phyloP scores from a whole-genome alignment of 176 grass and related monocot species.

The Musa beccarii region DNA sequence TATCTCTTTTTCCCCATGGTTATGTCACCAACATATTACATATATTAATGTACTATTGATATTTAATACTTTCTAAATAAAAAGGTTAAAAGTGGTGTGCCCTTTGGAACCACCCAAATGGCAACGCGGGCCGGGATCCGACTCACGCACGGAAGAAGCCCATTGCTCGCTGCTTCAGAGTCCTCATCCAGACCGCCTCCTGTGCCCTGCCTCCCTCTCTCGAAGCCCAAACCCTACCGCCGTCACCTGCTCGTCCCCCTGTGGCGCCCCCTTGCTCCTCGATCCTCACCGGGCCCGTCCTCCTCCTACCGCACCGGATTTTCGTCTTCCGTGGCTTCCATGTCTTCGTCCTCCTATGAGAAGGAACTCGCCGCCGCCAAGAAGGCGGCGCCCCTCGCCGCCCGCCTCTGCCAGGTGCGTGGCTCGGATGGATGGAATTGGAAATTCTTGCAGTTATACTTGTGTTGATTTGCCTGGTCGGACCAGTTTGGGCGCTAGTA shows the following conservation, averaged over 20 bases:
- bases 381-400: conserved; percentile 75
- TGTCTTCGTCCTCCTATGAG: conserved; percentile 35
- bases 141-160: not conserved
- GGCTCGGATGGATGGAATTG: not conserved
- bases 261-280: not conserved
- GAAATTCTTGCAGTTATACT: too few relatives aligned
- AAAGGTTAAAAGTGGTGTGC: too few relatives aligned
- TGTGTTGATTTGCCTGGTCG: too few relatives aligned
- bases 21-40: too few relatives aligned
- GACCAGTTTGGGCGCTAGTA: not conserved
- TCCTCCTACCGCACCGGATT: not conserved
- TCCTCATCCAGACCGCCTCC: not conserved
- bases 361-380: conserved; percentile 84
- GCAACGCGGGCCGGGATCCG: not conserved
- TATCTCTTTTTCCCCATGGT: too few relatives aligned
- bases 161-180: not conserved
- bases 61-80: too few relatives aligned
- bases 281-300: not conserved
- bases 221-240: not conserved
- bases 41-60: too few relatives aligned
- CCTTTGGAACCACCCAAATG: not conserved
- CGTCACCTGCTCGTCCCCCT: not conserved
- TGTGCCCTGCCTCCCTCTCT: not conserved
- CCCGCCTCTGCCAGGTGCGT: conserved; percentile 78
- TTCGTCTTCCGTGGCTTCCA: conserved; percentile 10